Percentiles rank a stretch among this genome's conserved stretches.
Conservation (phyloP, 1,284 basidiomycete species). For the Sporisorium graminicola region DNA sequence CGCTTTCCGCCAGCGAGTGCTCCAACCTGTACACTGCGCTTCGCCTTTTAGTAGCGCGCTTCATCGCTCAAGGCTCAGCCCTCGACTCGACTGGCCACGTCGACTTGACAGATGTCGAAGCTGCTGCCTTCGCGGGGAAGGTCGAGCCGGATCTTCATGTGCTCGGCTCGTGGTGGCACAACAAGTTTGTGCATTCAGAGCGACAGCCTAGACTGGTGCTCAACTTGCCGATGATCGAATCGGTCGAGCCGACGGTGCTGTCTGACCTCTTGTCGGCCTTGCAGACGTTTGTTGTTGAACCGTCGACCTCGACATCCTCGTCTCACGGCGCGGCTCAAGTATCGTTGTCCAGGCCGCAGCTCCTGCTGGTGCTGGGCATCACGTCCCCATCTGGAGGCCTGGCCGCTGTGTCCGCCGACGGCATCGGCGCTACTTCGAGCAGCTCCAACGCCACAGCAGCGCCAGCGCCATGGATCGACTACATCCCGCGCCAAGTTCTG, state of each 20-base stretch:
- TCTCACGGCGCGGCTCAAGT: background rate
- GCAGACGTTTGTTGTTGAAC: constrained; percentile 43
- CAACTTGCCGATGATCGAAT: constrained; percentile 44
- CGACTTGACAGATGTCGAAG: constrained; percentile 21
- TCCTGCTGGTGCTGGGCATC: constrained; percentile 48
- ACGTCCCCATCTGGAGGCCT: constrained; percentile 47
- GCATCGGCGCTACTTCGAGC: constrained; percentile 16
- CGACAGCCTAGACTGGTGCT: constrained; percentile 24
- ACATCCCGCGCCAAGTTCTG: constrained; percentile 42
- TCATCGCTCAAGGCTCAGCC: constrained; percentile 33
- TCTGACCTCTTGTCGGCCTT: constrained; percentile 44
- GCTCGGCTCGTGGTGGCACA: constrained; percentile 31
- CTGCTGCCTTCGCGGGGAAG: constrained; percentile 36
- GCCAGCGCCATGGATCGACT: constrained; percentile 50
- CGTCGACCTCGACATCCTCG: background rate
- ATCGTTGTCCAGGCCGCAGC: constrained; percentile 11
- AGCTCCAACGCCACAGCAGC: constrained; percentile 28
- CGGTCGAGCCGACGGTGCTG: constrained; percentile 44
- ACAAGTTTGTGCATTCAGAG: constrained; percentile 11
- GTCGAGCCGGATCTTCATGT: constrained; percentile 42
- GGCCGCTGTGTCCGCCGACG: constrained; percentile 19
- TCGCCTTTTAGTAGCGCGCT: constrained; percentile 45
- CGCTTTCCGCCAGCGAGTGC: constrained; percentile 45
- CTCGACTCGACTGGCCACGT: constrained; percentile 3
- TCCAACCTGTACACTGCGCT: constrained; percentile 43